Evolutionary conservation across 352 stramenopile species (phyloP).

Genomic region (Phytophthora pisi): DNA sequence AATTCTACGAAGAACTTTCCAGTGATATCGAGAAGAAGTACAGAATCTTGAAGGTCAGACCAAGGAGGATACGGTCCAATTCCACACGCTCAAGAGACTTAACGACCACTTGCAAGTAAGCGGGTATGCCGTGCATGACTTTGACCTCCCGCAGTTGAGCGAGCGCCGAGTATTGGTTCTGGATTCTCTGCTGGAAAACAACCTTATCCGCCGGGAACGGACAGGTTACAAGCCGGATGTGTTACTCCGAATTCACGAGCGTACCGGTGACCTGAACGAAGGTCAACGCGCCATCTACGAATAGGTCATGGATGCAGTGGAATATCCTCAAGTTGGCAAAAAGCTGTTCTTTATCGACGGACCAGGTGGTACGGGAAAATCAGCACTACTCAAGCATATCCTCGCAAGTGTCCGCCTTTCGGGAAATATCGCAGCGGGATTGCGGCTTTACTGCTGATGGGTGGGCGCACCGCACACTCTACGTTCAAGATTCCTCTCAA

Average conservation of each 20-base stretch:
- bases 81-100: too few relatives aligned
- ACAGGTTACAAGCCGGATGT: too few relatives aligned
- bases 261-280: too few relatives aligned
- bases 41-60: too few relatives aligned
- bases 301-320: not conserved
- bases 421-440: not conserved
- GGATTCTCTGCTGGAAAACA: not conserved
- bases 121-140: not conserved
- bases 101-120: not conserved
- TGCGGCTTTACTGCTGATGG: not conserved
- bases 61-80: too few relatives aligned
- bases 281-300: too few relatives aligned
- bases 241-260: too few relatives aligned
- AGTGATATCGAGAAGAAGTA: conserved; percentile 11
- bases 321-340: not conserved
- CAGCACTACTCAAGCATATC: not conserved
- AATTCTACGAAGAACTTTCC: too few relatives aligned
- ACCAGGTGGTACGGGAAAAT: not conserved
- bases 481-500: too few relatives aligned
- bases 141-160: not conserved
- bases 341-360: not conserved
- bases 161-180: not conserved
- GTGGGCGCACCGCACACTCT: too few relatives aligned
- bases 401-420: not conserved
- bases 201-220: not conserved